phyloP scores from a whole-genome alignment of 345 rosid genomes.

The Moringa oleifera region DNA sequence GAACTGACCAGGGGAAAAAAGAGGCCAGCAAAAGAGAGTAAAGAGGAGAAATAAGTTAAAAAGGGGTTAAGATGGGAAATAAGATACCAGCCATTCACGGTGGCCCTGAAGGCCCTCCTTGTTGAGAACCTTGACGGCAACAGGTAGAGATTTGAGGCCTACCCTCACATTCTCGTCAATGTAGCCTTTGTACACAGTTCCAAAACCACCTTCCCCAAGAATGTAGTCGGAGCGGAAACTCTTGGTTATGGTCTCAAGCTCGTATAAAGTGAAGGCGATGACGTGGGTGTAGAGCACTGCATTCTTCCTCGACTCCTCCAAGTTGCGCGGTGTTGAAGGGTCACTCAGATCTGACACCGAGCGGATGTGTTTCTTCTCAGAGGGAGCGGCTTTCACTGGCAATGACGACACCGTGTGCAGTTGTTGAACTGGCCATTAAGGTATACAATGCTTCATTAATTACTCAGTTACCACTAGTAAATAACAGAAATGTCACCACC shows the following conservation, averaged over 20 bases:
- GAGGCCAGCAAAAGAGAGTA: not conserved
- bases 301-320: slow-evolving; percentile 64
- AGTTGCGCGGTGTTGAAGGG: slow-evolving; percentile 60
- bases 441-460: not conserved
- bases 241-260: slow-evolving; percentile 95
- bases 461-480: not conserved
- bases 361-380: slow-evolving; percentile 59
- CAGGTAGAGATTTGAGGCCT: slow-evolving; percentile 94
- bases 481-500: too few species aligned
- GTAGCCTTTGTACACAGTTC: slow-evolving; percentile 95
- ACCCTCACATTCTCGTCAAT: slow-evolving; percentile 90
- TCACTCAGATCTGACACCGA: slow-evolving; percentile 91
- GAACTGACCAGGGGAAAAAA: not conserved
- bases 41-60: not conserved
- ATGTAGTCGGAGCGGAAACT: slow-evolving; percentile 96
- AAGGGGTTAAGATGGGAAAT: not conserved
- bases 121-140: slow-evolving; percentile 93
- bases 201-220: slow-evolving; percentile 95
- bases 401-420: slow-evolving; percentile 42
- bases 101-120: slow-evolving; percentile 98
- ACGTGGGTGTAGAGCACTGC: slow-evolving; percentile 65
- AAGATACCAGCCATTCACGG: slow-evolving; percentile 94
- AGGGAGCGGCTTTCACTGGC: slow-evolving; percentile 21
- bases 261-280: slow-evolving; percentile 76
- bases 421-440: slow-evolving; percentile 55